These are phyloP conservation scores for Zygosaccharomyces pseudorouxii DNA, from an alignment of 805 yeast species.

Conservation along the genomic window DNA sequence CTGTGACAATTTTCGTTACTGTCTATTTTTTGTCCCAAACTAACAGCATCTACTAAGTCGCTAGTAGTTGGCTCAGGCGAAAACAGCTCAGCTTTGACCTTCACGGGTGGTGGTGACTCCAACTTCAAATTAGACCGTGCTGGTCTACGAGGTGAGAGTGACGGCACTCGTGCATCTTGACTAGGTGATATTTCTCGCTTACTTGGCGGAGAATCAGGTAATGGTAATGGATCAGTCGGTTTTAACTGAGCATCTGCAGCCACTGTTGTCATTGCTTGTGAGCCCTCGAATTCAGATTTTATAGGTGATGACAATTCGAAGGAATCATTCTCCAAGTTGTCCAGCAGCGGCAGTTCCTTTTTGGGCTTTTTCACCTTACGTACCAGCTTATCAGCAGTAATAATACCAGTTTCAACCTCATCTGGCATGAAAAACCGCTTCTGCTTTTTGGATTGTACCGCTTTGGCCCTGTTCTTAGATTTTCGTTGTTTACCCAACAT, in stretches of 20 bases:
- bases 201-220: neutral
- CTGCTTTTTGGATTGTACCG: conserved; percentile 18
- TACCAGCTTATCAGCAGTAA: conserved; percentile 47
- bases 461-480: conserved; percentile 17
- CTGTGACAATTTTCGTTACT: conserved; percentile 9
- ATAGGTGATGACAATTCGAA: conserved; percentile 11
- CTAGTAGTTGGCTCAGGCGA: conserved; percentile 8
- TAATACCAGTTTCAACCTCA: conserved; percentile 61
- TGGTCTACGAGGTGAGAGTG: neutral
- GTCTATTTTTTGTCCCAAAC: conserved; percentile 13
- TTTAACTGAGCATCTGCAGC: neutral
- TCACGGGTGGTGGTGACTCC: neutral
- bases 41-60: conserved; percentile 4
- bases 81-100: conserved; percentile 2
- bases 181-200: neutral
- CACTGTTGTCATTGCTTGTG: neutral
- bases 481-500: conserved; percentile 43
- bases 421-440: conserved; percentile 67
- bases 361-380: conserved; percentile 21
- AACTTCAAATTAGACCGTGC: neutral
- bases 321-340: conserved; percentile 17
- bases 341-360: conserved; percentile 12
- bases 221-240: neutral
- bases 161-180: neutral
- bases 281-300: conserved; percentile 9